Evolutionary conservation across 208 protist genomes (phyloP).

Genomic region (Leishmania aethiopica): DNA sequence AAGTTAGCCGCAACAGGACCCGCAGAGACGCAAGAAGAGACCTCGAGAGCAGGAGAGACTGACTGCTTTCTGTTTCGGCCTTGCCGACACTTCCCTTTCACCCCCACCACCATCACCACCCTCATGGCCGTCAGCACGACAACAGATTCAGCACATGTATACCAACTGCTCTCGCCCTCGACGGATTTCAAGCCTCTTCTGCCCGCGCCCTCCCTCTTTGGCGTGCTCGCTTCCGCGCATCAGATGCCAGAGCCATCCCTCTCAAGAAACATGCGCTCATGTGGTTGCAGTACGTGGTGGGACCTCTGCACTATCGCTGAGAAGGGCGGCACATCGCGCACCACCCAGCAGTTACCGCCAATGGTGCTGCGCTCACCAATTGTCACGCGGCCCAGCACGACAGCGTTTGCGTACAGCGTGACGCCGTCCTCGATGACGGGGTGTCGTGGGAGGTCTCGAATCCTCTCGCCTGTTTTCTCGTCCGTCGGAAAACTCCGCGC

Average conservation of each 20-base stretch:
- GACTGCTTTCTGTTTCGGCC: neutral
- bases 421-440: slow-evolving; percentile 87
- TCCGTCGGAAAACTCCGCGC: slow-evolving; percentile 68
- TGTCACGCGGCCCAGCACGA: slow-evolving; percentile 79
- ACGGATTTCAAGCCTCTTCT: neutral
- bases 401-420: slow-evolving; percentile 82
- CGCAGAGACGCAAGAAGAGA: neutral
- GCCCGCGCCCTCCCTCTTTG: neutral
- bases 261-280: slow-evolving; percentile 60
- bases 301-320: slow-evolving; percentile 59
- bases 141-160: neutral
- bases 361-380: slow-evolving; percentile 80
- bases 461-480: slow-evolving; percentile 55
- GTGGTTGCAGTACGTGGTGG: slow-evolving; percentile 30
- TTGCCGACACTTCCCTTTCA: neutral
- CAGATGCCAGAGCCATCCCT: slow-evolving; percentile 63
- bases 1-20: neutral
- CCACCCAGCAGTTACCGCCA: slow-evolving; percentile 73
- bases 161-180: neutral
- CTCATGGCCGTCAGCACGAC: too few relatives aligned
- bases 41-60: neutral
- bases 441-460: slow-evolving; percentile 69
- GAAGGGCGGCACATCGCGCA: slow-evolving; percentile 53
- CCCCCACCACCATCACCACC: neutral
- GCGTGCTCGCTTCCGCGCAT: neutral